These are phyloP conservation scores for Fraxinus nigra DNA, from an alignment of 305 asterid species.

Conservation along the genomic window DNA sequence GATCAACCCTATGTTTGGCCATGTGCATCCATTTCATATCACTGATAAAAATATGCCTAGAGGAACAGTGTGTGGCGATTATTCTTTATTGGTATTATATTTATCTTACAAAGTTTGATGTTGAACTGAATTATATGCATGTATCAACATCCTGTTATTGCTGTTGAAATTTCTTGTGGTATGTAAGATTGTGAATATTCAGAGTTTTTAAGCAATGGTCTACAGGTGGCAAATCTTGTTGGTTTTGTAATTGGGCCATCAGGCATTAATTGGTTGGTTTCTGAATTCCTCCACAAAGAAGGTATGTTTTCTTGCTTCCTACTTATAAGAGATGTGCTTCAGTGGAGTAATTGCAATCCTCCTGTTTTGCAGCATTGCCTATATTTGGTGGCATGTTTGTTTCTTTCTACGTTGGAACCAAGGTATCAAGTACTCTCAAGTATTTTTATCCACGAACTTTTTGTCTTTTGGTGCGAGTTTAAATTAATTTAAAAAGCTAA, in stretches of 20 bases:
- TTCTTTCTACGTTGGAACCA: slow-evolving; percentile 85
- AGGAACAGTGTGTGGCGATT: background rate
- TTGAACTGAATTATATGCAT: slow-evolving; percentile 3
- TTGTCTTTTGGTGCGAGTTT: slow-evolving; percentile 15
- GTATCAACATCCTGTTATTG: background rate
- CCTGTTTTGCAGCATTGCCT: slow-evolving; percentile 56
- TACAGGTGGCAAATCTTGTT: slow-evolving; percentile 93
- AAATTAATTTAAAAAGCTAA: slow-evolving; percentile 22
- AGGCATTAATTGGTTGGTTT: slow-evolving; percentile 81
- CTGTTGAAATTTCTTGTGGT: slow-evolving; percentile 10
- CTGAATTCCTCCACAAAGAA: slow-evolving; percentile 63
- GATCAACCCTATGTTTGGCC: background rate
- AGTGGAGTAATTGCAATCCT: slow-evolving; percentile 19
- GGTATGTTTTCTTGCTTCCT: slow-evolving; percentile 40
- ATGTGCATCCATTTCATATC: background rate
- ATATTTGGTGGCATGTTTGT: slow-evolving; percentile 66
- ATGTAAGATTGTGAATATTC: slow-evolving; percentile 3
- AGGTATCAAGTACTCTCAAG: slow-evolving; percentile 45
- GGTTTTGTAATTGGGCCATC: slow-evolving; percentile 98
- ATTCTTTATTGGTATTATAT: background rate
- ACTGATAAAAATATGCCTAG: background rate
- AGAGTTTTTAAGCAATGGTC: slow-evolving; percentile 22
- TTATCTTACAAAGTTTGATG: background rate
- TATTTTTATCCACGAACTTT: slow-evolving; percentile 3
- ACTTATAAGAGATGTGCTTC: slow-evolving; percentile 6